Base-by-base conservation (phyloP, 2,329 filamentous ascomycete species). In the Ophiobolus disseminans region DNA sequence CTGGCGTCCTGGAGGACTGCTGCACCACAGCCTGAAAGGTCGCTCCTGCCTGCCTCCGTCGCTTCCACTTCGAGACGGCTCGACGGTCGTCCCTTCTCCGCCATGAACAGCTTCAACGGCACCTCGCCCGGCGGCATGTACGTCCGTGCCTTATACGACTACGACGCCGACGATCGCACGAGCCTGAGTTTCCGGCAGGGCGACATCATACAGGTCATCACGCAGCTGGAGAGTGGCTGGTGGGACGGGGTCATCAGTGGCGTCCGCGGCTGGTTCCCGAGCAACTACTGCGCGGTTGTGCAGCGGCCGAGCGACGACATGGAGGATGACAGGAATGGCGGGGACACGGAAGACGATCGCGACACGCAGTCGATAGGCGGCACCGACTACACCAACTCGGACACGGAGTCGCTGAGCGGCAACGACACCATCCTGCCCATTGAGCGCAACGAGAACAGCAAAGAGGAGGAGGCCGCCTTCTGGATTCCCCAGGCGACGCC, bases 201-300 rank as follows among this genome's bases (percentile, higher is more conserved):
- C 68, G 94, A 99, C 76, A 86, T 97, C 61, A 99, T 99, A 66
- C 93, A 97, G 77, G 94, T 99, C 64, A 93, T 99, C 65, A 99
- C 94, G 43, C 93, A 97, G 76, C 82, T 97, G 48, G 94, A 99
- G 75, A 97, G 92, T 67, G 94, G 94, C 47, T 99, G 94, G 94
- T 99, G 94, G 94, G 94, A 99, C 77, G 94, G 94, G 39, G 91
- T 99, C 46, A 96, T 99, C 72, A 94, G 97, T 68, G 91, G 92
- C 50, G 89, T 96, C 62, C 87, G 94, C 70, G 94, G 94, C 72
- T 99, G 94, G 94, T 99, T 99, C 73, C 94, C 94, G 28, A 97
- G 93, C 80, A 99, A 99, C 75, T 99, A 99, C 77, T 97, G 94
- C 78, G 87, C 91, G 59, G 86, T 94, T 56, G 88, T 97, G 63